Base-by-base conservation (phyloP, 345 rosid genomes). In the Zanthoxylum bungeanum region DNA sequence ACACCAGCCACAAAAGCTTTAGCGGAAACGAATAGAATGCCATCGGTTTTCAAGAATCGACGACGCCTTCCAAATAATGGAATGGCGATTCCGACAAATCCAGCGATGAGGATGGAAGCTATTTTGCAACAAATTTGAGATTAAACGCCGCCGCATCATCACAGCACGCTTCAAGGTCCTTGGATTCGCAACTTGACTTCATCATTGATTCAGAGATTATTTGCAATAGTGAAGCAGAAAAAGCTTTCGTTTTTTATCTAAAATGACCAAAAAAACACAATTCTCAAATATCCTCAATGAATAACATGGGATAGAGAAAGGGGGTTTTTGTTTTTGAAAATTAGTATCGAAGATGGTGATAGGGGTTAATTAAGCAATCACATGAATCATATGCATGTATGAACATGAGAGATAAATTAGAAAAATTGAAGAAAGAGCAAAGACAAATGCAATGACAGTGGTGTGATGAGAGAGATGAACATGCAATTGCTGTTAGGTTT, bases 1-100 rank as follows among this genome's bases (percentile, higher is more conserved):
- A 94, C 97, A 12, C 98, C 97, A 1, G 97, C 98, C 0, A 95
- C 97, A 33, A 94, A 94, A 7, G 97, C 95, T 83, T 92, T 94
- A 5, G 93, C 88, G 1, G 95, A 89, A 1, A 91, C 86, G 68
- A 94, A 87, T 27, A 92, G 86, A 53, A 87, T 84, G 0, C 92
- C 85, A 60, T 73, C 93, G 0, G 91, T 81, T 0, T 84, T 86
- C 44, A 94, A 85, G 69, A 85, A 85, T 36, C 82, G 88, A 4
- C 89, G 81, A 60, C 81, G 86, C 77, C 67, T 81, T 19, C 98
- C 97, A 0, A 94, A 30, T 9, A 92, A 84, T 1, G 98, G 98
- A 49, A 92, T 76, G 0, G 97, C 81, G 17, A 94, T 73, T 1
- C 97, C 95, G 0, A n/a, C 77, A 0, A 88, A 76, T 25, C 98